Evolutionary conservation across 176 grass and related monocot species (phyloP), one percentile per base, ranked within the genome.

Genomic region (Carex pumila): DNA sequence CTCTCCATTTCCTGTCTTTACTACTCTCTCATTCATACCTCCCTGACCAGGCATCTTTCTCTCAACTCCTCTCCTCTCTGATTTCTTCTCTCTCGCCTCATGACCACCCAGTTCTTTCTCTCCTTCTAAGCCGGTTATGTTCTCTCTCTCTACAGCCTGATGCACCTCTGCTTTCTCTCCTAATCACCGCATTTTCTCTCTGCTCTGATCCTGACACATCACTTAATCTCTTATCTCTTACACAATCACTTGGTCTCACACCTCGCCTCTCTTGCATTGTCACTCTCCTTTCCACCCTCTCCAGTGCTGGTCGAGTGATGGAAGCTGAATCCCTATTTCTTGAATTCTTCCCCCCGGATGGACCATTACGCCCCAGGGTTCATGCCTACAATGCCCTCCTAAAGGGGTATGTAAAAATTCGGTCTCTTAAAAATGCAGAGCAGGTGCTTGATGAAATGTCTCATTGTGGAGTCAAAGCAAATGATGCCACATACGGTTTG

Each of bases 321-420:
- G 95, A 98, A 84, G 95, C 95, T 7, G 95, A 98, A 70, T 92
- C 92, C 0, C 81, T 98, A 22, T 98, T 98, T 72, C 77, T 98
- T 7, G 95, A 98, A 77, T 98, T 98, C 89, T 92, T 92, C 90
- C 93, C 91, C 8, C 89, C 94, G 4, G 70, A 79, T 5, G 86
- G 87, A 3, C 92, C 91, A 41, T 85, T 98, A 79, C 88, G 88
- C 14, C 90, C 95, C 13, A 83, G 85, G 21, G 89, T 93, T 3
- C 92, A 89, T 11, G 92, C 91, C 0, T 98, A 98, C 92, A 98
- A 98, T 80, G 95, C 95, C 37, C 88, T 98, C 36, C 89, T 98
- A 7, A 98, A 98, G 88, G 91, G 95, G 2, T 94, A 98, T 79
- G 92, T 90, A 7, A 94, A 91, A 84, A 90, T 94, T 52, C 89